Base-by-base conservation (phyloP, 768 basidiomycete species). In the Coprinopsis marcescibilis region DNA sequence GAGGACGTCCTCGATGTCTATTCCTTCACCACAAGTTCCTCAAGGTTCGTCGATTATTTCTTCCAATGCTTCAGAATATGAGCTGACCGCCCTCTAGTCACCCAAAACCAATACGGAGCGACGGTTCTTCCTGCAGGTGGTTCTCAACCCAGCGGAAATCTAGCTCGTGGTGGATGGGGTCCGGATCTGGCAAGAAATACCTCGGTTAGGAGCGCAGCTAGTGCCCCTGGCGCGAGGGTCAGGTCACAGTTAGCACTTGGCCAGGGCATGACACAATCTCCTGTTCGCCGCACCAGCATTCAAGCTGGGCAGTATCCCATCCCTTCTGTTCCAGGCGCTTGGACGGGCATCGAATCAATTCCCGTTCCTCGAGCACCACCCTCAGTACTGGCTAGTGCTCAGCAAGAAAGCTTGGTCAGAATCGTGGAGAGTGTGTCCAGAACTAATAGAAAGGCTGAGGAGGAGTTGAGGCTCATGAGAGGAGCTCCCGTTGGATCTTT, bases 391-490 rank as follows among this genome's bases (percentile, higher is more conserved):
- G 21, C 21, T 19, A 12, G 20, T 15, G n/a, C 29, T 11, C 26
- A 29, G 21, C n/a, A 17, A 19, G 35, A 37, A 32, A 82, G 75
- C 34, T 61, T 85, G 57, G 80, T 86, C 81, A 79, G 76, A 54
- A 79, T 87, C 52, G 78, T 87, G 7, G 82, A 85, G 55, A 75
- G 69, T 46, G 77, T 85, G 36, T 60, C 80, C 20, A 64, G 64
- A 37, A 54, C 36, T 25, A 59, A 65, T 45, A 42, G 60, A 45
- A 50, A 61, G 33, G 57, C 54, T 8, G 63, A 57, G 55, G 55
- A 53, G 33, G 30, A 40, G 48, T 3, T 40, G 29, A 29, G 45
- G 24, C 27, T 46, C 33, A 23, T 49, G 40, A 60, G 54, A 50
- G 50, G 51, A 15, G 54, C 47, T 19, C 57, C 56, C 11, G 13